Evolutionary conservation across 2,329 filamentous ascomycete species (phyloP), one percentile per base, ranked within the genome.

Genomic region (Botrytis galanthina): DNA sequence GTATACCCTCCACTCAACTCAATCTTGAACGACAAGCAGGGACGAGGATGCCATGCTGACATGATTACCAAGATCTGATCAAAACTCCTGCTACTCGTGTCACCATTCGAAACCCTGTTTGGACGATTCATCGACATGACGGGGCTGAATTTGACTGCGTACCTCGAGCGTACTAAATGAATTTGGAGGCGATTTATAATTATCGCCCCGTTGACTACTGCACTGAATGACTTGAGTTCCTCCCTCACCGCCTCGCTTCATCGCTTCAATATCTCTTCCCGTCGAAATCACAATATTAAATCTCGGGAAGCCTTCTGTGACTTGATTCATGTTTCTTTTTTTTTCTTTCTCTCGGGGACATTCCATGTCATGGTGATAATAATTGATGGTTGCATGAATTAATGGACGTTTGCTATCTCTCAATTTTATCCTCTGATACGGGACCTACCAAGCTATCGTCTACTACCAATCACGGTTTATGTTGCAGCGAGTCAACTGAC

Each of bases 241-340:
- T 51, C 44, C n/a, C 39, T 61, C 71, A 72, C 62, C 71, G 71
- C 71, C 35, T 68, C 71, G 71, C 71, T 42, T 68, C 51, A 60
- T 54, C 26, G 26, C 35, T 48, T 35, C 29, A 48, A 44, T 8
- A 46, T 35, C 10, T 72, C 20, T 46, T 46, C 32, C 51, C 20
- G 61, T 37, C 48, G 39, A 42, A 26, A 68, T 22, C 42, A 48
- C 18, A 16, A 42, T 37, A 42, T 42, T 54, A 18, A 42, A 39
- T 10, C 26, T 46, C 32, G 48, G 7, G 4, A 42, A 61, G n/a
- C 54, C 29, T 71, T n/a, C 63, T 62, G 32, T 51, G 70, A 35
- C 46, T 63, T 71, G 59, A 66, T 35, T 66, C 46, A 54, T 71
- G 35, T 44, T 54, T 32, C 18, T 16, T 46, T n/a, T 32, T 46